Base-by-base conservation (phyloP, 768 basidiomycete genomes). In the Mycena vitilis region DNA sequence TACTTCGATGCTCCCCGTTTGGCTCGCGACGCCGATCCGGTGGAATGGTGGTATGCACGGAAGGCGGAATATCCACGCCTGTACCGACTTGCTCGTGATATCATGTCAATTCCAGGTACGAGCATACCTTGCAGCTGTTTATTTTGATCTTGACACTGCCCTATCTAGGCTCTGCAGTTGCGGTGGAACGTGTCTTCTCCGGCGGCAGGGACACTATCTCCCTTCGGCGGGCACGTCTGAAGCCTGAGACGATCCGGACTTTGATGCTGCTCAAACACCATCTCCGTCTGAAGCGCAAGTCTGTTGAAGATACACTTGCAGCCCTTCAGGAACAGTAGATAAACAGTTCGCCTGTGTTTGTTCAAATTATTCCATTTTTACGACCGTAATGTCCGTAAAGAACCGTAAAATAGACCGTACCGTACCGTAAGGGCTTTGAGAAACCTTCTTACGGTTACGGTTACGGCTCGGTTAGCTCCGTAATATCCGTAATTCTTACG, bases 251-350 rank as follows among this genome's bases (percentile, higher is more conserved):
- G 4, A 53, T 53, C 25, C 16, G 52, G 52, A 53, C 52, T 53
- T 53, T 53, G 52, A 53, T 53, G 52, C 18, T 53, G 34, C 18
- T 53, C 15, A 53, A 53, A 34, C 52, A 53, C 36, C 52, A 53
- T 18, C 52, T 53, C 36, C 34, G 34, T 20, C 36, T 53, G 18
- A 53, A 53, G 34, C 52, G 34, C 34, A 53, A 53, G 34, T 5
- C 7, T 9, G 30, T 53, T 5, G 30, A 30, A 5, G 30, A 30
- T 30, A 30, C 30, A 2, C 30, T 30, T 5, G 30, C 30, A 30
- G 30, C 30, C 30, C 30, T 30, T 5, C 30, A 30, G 5, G 30
- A 30, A 30, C 30, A 30, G 30, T 30, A 30, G 30, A 30, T 30
- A 30, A n/a, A n/a, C n/a, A n/a, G n/a, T n/a, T n/a, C n/a, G n/a